Conservation (phyloP, 2,329 filamentous ascomycete genomes). For the Stachybotrys chlorohalonatus region DNA sequence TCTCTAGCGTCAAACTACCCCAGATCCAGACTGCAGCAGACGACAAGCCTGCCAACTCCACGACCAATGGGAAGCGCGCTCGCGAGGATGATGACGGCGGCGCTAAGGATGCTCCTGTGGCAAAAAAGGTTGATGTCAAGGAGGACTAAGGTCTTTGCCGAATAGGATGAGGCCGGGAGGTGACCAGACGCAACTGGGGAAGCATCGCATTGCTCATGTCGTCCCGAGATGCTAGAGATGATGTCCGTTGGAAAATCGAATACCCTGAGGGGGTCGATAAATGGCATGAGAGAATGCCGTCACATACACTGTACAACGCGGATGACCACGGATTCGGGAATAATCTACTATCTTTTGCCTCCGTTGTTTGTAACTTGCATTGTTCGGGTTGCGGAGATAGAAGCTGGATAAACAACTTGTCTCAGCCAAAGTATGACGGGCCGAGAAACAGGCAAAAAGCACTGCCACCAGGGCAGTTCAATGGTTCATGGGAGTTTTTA, state of each 20-base stretch:
- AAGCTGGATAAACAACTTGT: not conserved
- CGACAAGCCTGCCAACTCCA: slow-evolving; percentile 18
- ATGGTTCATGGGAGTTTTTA: not conserved
- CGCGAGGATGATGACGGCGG: slow-evolving; percentile 40
- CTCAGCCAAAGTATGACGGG: not conserved
- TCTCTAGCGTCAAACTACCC: slow-evolving; percentile 14
- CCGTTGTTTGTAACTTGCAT: not conserved
- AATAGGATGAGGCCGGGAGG: too few relatives aligned
- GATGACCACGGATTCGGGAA: not conserved
- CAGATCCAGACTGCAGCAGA: slow-evolving; percentile 37
- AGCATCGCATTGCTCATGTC: too few relatives aligned
- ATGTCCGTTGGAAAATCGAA: too few relatives aligned
- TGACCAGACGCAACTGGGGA: too few relatives aligned
- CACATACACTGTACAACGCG: not conserved
- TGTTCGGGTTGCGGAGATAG: not conserved
- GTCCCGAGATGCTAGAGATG: too few relatives aligned
- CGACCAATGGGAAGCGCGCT: slow-evolving; percentile 40
- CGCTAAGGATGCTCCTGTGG: slow-evolving; percentile 33
- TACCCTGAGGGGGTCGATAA: too few relatives aligned
- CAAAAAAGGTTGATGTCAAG: slow-evolving; percentile 56
- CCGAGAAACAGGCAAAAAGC: not conserved
- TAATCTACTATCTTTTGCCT: not conserved
- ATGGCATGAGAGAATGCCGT: too few relatives aligned
- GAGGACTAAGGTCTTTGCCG: slow-evolving; percentile 8
- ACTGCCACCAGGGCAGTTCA: not conserved